These are phyloP conservation scores for Cornus florida DNA, from an alignment of 148 eudicot species.

Conservation along the genomic window DNA sequence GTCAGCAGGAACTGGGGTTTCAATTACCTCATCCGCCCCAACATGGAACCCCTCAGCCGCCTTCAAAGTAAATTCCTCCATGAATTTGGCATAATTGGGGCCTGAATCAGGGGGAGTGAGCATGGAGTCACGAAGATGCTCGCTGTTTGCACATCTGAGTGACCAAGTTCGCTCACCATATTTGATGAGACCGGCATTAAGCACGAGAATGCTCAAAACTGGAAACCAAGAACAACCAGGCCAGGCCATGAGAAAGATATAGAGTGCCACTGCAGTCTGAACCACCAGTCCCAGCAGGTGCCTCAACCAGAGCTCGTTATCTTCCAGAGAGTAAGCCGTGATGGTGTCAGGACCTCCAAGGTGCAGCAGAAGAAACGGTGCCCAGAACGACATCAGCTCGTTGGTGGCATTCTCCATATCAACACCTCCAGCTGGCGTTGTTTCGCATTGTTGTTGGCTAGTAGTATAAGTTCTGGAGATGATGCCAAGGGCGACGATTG, in stretches of 20 bases:
- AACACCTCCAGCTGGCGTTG: background rate
- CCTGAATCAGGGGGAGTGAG: conserved; percentile 44
- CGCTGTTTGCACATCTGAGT: conserved; percentile 40
- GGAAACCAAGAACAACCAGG: conserved; percentile 28
- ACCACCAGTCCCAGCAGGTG: conserved; percentile 35
- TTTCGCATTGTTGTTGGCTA: conserved; percentile 5
- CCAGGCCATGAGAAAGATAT: conserved; percentile 35
- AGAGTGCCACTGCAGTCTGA: conserved; percentile 27
- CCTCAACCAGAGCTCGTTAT: conserved; percentile 50
- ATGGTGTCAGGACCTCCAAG: conserved; percentile 41
- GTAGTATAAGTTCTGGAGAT: conserved; percentile 13
- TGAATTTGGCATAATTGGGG: conserved; percentile 52
- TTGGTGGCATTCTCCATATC: background rate
- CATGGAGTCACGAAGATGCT: conserved; percentile 37
- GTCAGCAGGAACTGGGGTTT: conserved; percentile 25
- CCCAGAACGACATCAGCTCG: conserved; percentile 35
- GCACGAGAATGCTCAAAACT: conserved; percentile 22
- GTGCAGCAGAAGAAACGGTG: conserved; percentile 31
- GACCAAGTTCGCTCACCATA: conserved; percentile 39
- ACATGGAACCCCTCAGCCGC: conserved; percentile 43
- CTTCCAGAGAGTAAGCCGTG: conserved; percentile 35
- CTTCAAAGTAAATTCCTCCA: conserved; percentile 48
- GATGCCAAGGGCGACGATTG: conserved; percentile 29
- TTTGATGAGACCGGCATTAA: conserved; percentile 39
- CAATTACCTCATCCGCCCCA: conserved; percentile 27